Conservation (phyloP, 768 basidiomycete species). For the Tylopilus subfusipes region DNA sequence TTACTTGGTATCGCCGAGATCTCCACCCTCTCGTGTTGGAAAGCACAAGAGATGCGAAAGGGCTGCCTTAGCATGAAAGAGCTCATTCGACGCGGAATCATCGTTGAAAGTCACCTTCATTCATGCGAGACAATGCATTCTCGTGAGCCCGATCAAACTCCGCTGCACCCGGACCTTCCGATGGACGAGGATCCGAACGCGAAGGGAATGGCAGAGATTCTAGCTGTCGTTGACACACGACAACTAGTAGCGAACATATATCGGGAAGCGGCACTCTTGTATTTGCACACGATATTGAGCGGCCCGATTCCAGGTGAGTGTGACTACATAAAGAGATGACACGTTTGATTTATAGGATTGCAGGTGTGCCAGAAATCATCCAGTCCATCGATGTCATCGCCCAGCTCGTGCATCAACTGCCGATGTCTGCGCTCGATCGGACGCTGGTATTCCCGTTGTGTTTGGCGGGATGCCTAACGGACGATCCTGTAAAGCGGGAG, state of each 20-base stretch:
- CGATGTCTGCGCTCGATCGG: slow-evolving; percentile 59
- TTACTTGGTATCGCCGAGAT: slow-evolving; percentile 73
- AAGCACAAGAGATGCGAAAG: slow-evolving; percentile 56
- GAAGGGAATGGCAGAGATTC: slow-evolving; percentile 30
- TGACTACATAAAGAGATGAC: background rate
- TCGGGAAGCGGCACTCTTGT: slow-evolving; percentile 61
- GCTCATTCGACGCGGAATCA: slow-evolving; percentile 67
- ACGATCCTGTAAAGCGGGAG: slow-evolving; percentile 55
- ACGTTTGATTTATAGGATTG: slow-evolving; percentile 6
- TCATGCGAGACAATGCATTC: slow-evolving; percentile 35
- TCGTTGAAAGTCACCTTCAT: slow-evolving; percentile 63
- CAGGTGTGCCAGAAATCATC: slow-evolving; percentile 71
- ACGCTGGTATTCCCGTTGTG: slow-evolving; percentile 70
- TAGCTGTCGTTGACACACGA: slow-evolving; percentile 43
- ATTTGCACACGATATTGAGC: slow-evolving; percentile 68
- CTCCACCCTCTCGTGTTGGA: slow-evolving; percentile 74
- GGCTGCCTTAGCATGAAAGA: slow-evolving; percentile 71
- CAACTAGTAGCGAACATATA: slow-evolving; percentile 53
- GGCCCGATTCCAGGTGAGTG: slow-evolving; percentile 65
- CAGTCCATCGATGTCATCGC: slow-evolving; percentile 53
- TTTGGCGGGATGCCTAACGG: slow-evolving; percentile 70
- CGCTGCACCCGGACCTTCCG: slow-evolving; percentile 41
- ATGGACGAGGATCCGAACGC: slow-evolving; percentile 14
- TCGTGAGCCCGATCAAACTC: slow-evolving; percentile 32
- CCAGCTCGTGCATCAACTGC: slow-evolving; percentile 50